These are phyloP conservation scores for Colletotrichum eremochloae DNA, from an alignment of 2,329 filamentous ascomycete genomes.

Conservation along the genomic window DNA sequence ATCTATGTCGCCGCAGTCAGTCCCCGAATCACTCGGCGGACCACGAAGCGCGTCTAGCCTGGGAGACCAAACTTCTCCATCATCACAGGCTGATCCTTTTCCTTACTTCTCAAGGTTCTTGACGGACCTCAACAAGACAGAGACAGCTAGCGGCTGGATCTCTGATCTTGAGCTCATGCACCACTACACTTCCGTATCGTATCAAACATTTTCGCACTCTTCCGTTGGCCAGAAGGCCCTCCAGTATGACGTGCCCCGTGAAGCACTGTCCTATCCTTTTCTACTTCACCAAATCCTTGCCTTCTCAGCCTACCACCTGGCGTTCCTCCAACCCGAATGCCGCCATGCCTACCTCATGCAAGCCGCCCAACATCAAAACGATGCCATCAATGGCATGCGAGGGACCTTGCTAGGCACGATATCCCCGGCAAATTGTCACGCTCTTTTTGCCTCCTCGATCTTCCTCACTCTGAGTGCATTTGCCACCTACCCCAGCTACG, in stretches of 20 bases:
- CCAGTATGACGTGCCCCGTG: constrained; percentile 47
- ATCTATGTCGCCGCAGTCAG: constrained; percentile 35
- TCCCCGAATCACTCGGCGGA: constrained; percentile 27
- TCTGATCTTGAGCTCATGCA: constrained; percentile 55
- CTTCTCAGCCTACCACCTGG: constrained; percentile 50
- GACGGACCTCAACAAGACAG: constrained; percentile 43
- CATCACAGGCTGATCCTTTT: constrained; percentile 38
- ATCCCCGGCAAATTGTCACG: constrained; percentile 49
- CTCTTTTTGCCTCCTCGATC: constrained; percentile 51
- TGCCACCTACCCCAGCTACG: constrained; percentile 46
- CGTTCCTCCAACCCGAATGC: constrained; percentile 47
- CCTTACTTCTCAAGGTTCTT: constrained; percentile 46
- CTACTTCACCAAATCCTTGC: constrained; percentile 52
- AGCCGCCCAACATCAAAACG: constrained; percentile 52
- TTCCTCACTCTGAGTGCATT: constrained; percentile 52
- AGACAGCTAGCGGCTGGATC: constrained; percentile 48
- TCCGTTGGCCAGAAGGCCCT: constrained; percentile 45
- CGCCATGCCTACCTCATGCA: constrained; percentile 46
- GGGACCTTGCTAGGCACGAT: constrained; percentile 45
- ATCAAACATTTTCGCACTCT: constrained; percentile 45
- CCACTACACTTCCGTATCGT: constrained; percentile 51
- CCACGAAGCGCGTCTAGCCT: constrained; percentile 22
- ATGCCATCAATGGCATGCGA: constrained; percentile 51
- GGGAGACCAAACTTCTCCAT: constrained; percentile 19
- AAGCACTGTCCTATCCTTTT: constrained; percentile 48